Evolutionary conservation across 73 alveolate species (phyloP).

Genomic region (Paramecium caudatum): DNA sequence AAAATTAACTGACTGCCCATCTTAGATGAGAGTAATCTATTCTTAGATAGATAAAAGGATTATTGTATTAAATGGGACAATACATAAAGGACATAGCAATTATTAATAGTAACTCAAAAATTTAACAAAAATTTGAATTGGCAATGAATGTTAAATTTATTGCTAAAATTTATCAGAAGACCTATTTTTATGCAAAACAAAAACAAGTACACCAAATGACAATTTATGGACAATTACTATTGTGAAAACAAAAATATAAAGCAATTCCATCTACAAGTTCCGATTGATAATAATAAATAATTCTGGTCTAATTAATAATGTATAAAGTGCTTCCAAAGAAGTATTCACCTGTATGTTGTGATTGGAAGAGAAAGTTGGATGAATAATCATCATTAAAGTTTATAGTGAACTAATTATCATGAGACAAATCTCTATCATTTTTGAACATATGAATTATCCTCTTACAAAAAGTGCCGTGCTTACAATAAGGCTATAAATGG

Average conservation of each 20-base stretch:
- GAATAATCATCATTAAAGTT: conserved; percentile 21
- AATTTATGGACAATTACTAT: background rate
- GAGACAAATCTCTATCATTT: conserved; percentile 1
- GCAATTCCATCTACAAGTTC: background rate
- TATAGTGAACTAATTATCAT: background rate
- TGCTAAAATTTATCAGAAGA: background rate
- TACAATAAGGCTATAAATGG: too few species aligned
- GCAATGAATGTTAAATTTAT: background rate
- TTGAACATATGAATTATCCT: conserved; percentile 24
- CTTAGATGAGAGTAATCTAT: background rate
- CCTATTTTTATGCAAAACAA: background rate
- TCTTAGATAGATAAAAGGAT: background rate
- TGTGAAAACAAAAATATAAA: background rate
- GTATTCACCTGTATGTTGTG: background rate
- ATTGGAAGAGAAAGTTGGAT: background rate
- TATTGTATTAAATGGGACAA: conserved; percentile 5
- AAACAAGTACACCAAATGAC: background rate
- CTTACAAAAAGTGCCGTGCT: conserved; percentile 34
- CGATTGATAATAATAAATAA: background rate
- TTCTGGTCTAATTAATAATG: background rate
- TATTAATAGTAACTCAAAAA: background rate
- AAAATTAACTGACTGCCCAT: too few species aligned
- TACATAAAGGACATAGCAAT: conserved; percentile 11
- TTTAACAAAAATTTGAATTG: conserved; percentile 3
- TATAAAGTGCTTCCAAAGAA: background rate